Evolutionary conservation across 2,329 filamentous ascomycete genomes (phyloP), one percentile per base, ranked within the genome.

Genomic region (Alternaria gansuensis): DNA sequence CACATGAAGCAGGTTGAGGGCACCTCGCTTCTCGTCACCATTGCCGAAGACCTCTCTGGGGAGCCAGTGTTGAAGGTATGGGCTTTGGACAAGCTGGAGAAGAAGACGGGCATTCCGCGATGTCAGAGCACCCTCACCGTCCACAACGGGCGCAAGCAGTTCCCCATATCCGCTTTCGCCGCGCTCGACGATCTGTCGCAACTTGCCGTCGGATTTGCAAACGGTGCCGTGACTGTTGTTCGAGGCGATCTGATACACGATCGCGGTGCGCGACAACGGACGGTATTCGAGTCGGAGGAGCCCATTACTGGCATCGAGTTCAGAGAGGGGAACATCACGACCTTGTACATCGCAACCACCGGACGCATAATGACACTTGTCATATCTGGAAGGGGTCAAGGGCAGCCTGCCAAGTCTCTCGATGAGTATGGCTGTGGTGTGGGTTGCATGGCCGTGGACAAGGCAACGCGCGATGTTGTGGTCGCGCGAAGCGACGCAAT

Each of bases 51-150:
- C 71, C 82, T 97, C 51, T 90, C 90, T 37, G 90, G 86, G 69
- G 93, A 98, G 69, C 94, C 95, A 0, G 85, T 94, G 21, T 80
- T 99, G 60, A 98, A 97, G 77, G 94, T 98, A n/a, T 99, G 95
- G 95, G 94, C 92, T 23, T 83, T 99, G 68, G 93, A 98, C 75
- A 96, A 93, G 79, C 85, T 90, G 4, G 92, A 96, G 67, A 98
- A 95, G 84, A 98, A 96, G 84, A 96, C 92, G 4, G 93, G 93
- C 40, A 83, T 90, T 62, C 95, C 95, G 14, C 91, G 89, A 37
- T 98, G 95, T 75, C 84, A 97, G 66, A 96, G 92, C 73, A 95
- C 90, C 1, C 80, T 97, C 51, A 88, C 85, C 23, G 90, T 99
- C 65, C 91, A 93, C 75, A 98, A 98, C 80, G 93, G 91, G 39